Base-by-base conservation (phyloP, 352 stramenopile genomes). In the Pythium utonaiense region DNA sequence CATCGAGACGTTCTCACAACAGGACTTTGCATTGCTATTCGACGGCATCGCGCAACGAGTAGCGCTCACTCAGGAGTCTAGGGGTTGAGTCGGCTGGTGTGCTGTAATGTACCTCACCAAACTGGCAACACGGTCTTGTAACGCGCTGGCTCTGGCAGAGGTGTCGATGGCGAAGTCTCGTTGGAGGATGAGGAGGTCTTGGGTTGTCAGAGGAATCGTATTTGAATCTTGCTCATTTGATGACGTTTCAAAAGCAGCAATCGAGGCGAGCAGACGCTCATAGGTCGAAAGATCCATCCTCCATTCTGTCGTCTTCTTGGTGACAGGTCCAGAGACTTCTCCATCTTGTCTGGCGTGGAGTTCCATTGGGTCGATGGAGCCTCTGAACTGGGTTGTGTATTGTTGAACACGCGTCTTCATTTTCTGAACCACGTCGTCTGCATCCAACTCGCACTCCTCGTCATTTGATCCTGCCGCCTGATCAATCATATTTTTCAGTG, bases 1-100 rank as follows among this genome's bases (percentile, higher is more conserved):
- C 34, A 69, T 69, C n/a, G 62, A 69, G 41, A 27, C 62, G 6
- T 69, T 69, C 38, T 61, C 55, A 4, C 49, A n/a, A 17, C 31
- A 69, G 27, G 62, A 69, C 16, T 57, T 52, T 28, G 13, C 14
- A 3, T n/a, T 57, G 24, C 28, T 69, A 0, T 45, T 47, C 5
- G 62, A 69, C 1, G 54, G 49, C 1, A 61, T 69, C 30, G 19
- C 25, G 36, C 48, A 60, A 9, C 34, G 53, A 34, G 24, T 68
- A 6, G 19, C 6, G 24, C 22, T 21, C 12, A 19, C 34, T 41
- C 34, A 41, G 10, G 34, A 19, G 12, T 19, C 40, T 17, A 47
- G 40, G 3, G 40, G 40, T 21, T 25, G 40, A 27, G 40, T 47
- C 19, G n/a, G 40, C 3, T 13, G 14, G n/a, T 25, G 21, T 3